Evolutionary conservation across 371 early-diverging fungal genomes (phyloP), one percentile per base, ranked within the genome.

Genomic region (Mortierella sp.): DNA sequence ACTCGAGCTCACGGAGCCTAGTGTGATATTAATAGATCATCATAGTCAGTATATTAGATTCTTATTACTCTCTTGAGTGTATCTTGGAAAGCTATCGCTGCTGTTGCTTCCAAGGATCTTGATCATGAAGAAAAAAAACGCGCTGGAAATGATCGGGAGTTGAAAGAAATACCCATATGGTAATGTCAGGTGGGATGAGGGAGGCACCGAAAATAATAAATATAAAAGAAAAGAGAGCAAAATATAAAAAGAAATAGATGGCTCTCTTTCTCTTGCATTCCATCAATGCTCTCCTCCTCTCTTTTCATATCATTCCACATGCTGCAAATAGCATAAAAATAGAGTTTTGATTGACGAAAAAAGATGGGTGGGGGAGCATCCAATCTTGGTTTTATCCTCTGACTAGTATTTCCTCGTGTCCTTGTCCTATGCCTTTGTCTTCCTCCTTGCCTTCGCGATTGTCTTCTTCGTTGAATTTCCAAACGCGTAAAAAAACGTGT

Each of bases 1-100:
- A 47, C 64, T 73, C 80, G 40, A 70, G 64, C 53, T 79, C 80
- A 32, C 80, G 80, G 43, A 66, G 32, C 64, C 80, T 79, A 72
- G 19, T 15, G 26, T 10, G 42, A 34, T 54, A 22, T 45, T 31
- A 7, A 31, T n/a, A 31, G 19, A 32, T n/a, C 28, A 40, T 40
- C 40, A 29, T 28, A 28, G 28, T 53, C 23, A 28, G 53, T 53
- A 15, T 53, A 12, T 9, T 23, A 12, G 15, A 53, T 28, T 13
- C 23, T 53, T 53, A 8, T 8, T n/a, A n/a, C n/a, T 8, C 23
- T n/a, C 8, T 49, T 49, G 49, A n/a, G 8, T 51, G 15, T 53
- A 29, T 53, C 10, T 28, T 47, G 10, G 47, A n/a, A n/a, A n/a
- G n/a, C n/a, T 40, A 13, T 15, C n/a, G 22, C n/a, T 5, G 17